These are phyloP conservation scores for Annulohypoxylon moriforme DNA, from an alignment of 495 filamentous ascomycete genomes.

Conservation along the genomic window DNA sequence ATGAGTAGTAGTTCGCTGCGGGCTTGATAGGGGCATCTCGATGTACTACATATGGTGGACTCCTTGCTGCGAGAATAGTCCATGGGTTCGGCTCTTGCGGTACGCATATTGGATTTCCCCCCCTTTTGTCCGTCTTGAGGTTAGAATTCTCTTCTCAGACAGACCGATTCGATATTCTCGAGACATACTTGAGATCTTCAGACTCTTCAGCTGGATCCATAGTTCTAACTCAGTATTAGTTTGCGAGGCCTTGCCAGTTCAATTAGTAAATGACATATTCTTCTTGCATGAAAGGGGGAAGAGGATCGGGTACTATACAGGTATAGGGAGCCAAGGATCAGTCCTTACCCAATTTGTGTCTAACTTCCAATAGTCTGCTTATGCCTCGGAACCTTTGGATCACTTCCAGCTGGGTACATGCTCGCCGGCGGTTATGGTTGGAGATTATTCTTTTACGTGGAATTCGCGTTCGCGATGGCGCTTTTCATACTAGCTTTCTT, in stretches of 20 bases:
- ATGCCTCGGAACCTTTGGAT: constrained; percentile 68
- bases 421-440: constrained; percentile 70
- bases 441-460: constrained; percentile 74
- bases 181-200: not conserved
- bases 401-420: constrained; percentile 72
- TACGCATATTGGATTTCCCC: constrained; percentile 19
- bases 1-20: constrained; percentile 58
- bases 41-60: constrained; percentile 60
- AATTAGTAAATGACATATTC: constrained; percentile 75
- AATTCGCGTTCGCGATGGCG: constrained; percentile 66
- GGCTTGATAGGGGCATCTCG: constrained; percentile 68
- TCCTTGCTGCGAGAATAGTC: constrained; percentile 68
- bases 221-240: constrained; percentile 47
- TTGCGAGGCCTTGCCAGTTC: constrained; percentile 72
- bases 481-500: constrained; percentile 69
- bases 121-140: not conserved
- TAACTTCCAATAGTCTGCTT: constrained; percentile 60
- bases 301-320: constrained; percentile 68
- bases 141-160: not conserved
- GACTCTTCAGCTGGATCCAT: not conserved
- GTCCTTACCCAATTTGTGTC: constrained; percentile 2
- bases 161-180: not conserved
- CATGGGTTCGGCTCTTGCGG: constrained; percentile 64
- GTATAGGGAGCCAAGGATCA: constrained; percentile 38
- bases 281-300: constrained; percentile 71